Evolutionary conservation across 2,329 filamentous ascomycete species (phyloP), one percentile per base, ranked within the genome.

Genomic region (Plenodomus biglobosus): DNA sequence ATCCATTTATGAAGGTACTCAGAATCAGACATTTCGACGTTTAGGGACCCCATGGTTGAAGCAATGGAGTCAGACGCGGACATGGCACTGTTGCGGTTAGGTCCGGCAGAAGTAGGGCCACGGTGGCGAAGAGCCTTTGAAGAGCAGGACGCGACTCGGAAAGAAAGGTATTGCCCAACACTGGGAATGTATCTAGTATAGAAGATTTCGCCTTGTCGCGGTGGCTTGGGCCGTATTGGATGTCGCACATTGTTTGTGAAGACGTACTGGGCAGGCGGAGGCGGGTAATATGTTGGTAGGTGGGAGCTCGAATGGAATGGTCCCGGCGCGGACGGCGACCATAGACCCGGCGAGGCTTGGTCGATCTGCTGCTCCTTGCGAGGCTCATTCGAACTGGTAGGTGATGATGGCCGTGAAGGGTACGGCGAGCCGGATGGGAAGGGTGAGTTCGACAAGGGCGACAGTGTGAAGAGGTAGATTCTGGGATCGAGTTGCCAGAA

Each of bases 401-500:
- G 82, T 6, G 80, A 83, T 1, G 73, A 68, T 20, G 79, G 75
- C 40, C 80, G 72, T 15, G 78, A 81, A 19, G 72, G 66, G 48
- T 76, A 76, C 1, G 82, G 79, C 8, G 80, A 80, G 44, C 75
- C 65, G 8, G 72, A 70, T 1, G 77, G 76, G 39, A 76, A 79
- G 0, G 76, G 75, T 2, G 79, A 78, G 36, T 75, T 70, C 21
- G 70, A 65, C 34, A 76, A 76, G 0, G 88, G 89, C 40, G 87
- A 83, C 21, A 92, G 78, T 0, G 88, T 90, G 74, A 95, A 96
- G 39, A 97, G 83, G 67, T 96, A 97, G 42, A 95, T 80, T 5
- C 90, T 83, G 0, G 88, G 84, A 36, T 95, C 90, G 2, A 94
- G 80, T 74, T 97, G 94, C 94, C 94, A 99, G 73, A 96, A 99